Conservation (phyloP, 768 basidiomycete genomes). For the Boletales sp. region DNA sequence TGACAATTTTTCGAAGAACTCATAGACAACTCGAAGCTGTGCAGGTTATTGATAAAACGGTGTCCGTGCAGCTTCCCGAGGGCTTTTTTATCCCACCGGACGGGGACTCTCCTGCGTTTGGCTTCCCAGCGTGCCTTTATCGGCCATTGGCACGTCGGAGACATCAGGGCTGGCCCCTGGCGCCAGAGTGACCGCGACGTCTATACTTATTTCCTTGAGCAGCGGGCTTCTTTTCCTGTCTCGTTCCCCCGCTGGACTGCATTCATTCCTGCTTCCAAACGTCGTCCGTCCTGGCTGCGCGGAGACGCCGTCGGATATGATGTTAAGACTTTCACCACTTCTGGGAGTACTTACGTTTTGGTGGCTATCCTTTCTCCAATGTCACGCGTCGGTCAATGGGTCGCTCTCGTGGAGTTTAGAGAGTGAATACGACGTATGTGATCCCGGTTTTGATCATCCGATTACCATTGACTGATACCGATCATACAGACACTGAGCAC, state of each 20-base stretch:
- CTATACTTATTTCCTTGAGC: not conserved
- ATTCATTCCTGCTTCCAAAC: not conserved
- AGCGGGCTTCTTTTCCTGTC: not conserved
- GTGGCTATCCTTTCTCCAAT: not conserved
- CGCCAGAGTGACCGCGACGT: not conserved
- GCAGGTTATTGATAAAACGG: not conserved
- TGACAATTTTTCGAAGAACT: not conserved
- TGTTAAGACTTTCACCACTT: slow-evolving; percentile 2
- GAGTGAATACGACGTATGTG: slow-evolving; percentile 5
- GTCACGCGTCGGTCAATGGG: not conserved
- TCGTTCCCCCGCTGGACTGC: not conserved
- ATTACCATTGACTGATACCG: too few relatives aligned
- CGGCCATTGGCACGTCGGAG: not conserved
- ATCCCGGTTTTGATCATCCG: not conserved
- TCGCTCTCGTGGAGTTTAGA: slow-evolving; percentile 7
- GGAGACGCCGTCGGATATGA: slow-evolving; percentile 10
- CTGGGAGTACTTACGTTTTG: not conserved
- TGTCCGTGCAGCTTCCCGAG: not conserved
- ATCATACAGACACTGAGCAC: not conserved
- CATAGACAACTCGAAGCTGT: not conserved
- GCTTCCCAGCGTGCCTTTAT: not conserved
- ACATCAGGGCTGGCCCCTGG: slow-evolving; percentile 15
- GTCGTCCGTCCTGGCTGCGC: not conserved
- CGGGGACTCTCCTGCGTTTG: too few relatives aligned
- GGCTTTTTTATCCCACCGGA: not conserved